These are phyloP conservation scores for Boletus tomentosulus DNA, from an alignment of 768 basidiomycete species.

Conservation along the genomic window DNA sequence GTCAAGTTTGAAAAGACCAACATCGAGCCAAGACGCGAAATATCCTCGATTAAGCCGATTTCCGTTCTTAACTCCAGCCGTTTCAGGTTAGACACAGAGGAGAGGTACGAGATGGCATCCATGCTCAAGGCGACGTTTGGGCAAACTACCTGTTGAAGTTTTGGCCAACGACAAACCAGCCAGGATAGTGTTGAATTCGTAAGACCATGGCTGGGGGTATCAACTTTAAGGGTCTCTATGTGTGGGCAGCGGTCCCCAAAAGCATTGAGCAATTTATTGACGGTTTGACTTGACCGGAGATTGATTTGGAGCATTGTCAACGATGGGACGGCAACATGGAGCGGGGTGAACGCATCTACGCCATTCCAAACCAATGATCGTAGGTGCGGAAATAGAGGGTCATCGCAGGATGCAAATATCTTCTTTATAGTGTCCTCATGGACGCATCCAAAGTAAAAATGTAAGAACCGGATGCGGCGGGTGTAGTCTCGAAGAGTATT, in stretches of 20 bases:
- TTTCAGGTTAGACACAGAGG: background rate
- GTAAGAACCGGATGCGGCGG: background rate
- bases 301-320: background rate
- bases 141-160: background rate
- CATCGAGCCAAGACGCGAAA: background rate
- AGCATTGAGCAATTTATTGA: background rate
- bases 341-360: too few species aligned
- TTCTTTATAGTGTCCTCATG: background rate
- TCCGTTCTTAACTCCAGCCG: background rate
- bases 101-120: background rate
- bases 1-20: background rate
- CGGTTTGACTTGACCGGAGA: background rate
- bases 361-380: background rate
- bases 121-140: background rate
- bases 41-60: background rate
- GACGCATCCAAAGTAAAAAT: accelerated
- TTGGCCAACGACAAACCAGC: background rate
- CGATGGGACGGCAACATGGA: background rate
- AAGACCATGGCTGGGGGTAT: too few species aligned
- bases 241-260: background rate
- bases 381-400: background rate
- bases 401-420: background rate
- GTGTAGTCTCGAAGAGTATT: background rate
- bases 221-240: background rate
- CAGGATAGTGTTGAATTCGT: background rate